Base-by-base conservation (phyloP, 2,329 filamentous ascomycete genomes). In the Ascocoryne sarcoides region DNA sequence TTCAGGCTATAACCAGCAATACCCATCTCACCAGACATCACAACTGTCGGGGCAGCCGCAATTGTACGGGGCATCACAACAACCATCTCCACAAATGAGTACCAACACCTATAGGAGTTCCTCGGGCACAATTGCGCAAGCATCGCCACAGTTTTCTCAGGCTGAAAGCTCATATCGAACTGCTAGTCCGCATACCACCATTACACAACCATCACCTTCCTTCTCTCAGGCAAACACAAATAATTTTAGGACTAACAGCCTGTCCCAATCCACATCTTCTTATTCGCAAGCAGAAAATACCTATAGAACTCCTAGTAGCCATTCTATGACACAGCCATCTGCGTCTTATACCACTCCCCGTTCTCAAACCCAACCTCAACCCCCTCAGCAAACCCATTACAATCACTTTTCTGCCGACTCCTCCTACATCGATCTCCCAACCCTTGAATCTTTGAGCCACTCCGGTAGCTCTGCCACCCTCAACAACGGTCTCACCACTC, bases 341-440 rank as follows among this genome's bases (percentile, higher is more conserved):
- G 31, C 49, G 4, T 46, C 49, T 4, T 53, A 49, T 31, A 46
- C 52, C 18, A 47, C 49, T 30, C 37, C 49, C 12, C 47, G 48
- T 32, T 38, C 52, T 26, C 52, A 51, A 28, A 35, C 43, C 4
- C 50, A 55, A 40, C 41, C 48, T 10, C 51, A 55, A 37, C 35
- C 51, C 1, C 48, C 52, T n/a, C 55, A 57, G 10, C 54, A 57
- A 43, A 48, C 42, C 21, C 51, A 54, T 5, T 59, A 58, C 28
- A 46, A 37, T 33, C 44, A 54, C 32, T 57, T 55, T 32, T 44
- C 53, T 3, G 23, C 7, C 12, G 54, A 56, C 18, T 48, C 54
- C 3, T 48, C 55, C 4, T 58, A 51, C 31, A 48, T 57, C 16
- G 55, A 59, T 36, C 44, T 59, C 1, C 56, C 56, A 9, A 56